Percentiles rank a stretch among this genome's conserved stretches.
Conservation (phyloP, 176 grass and related monocot genomes). For the Ananas comosus region DNA sequence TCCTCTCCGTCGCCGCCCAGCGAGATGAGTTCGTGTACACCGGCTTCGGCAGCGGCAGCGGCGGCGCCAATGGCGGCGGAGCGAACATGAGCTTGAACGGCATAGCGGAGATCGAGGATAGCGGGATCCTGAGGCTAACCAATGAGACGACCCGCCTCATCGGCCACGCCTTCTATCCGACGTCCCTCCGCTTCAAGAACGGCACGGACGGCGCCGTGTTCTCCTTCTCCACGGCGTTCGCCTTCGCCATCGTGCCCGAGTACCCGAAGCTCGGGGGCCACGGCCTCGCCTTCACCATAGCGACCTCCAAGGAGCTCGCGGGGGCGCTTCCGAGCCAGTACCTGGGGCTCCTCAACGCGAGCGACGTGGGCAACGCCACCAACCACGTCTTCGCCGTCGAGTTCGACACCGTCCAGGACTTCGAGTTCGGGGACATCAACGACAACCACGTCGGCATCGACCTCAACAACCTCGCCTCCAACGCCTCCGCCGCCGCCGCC, state of each 20-base stretch:
- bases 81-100: conserved; percentile 42
- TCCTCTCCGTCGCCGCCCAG: conserved; percentile 21
- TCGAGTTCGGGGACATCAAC: conserved; percentile 85
- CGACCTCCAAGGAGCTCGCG: conserved; percentile 33
- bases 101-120: conserved; percentile 27
- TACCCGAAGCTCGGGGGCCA: conserved; percentile 74
- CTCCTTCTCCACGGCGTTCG: conserved; percentile 82
- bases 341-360: conserved; percentile 51
- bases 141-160: conserved; percentile 61
- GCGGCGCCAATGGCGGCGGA: not conserved
- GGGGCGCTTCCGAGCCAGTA: conserved; percentile 85
- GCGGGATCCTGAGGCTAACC: conserved; percentile 54
- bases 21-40: conserved; percentile 43
- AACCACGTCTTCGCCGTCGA: conserved; percentile 86
- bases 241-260: conserved; percentile 61
- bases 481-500: conserved; percentile 34
- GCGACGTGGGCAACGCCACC: conserved; percentile 48
- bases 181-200: conserved; percentile 38
- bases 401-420: conserved; percentile 95
- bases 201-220: conserved; percentile 26
- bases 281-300: conserved; percentile 52
- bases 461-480: conserved; percentile 56
- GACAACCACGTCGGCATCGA: conserved; percentile 82
- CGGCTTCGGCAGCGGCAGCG: conserved; percentile 27
- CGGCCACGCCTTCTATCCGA: conserved; percentile 35